Conservation (phyloP, 257 asterid genomes). For the Fraxinus cuspidata region DNA sequence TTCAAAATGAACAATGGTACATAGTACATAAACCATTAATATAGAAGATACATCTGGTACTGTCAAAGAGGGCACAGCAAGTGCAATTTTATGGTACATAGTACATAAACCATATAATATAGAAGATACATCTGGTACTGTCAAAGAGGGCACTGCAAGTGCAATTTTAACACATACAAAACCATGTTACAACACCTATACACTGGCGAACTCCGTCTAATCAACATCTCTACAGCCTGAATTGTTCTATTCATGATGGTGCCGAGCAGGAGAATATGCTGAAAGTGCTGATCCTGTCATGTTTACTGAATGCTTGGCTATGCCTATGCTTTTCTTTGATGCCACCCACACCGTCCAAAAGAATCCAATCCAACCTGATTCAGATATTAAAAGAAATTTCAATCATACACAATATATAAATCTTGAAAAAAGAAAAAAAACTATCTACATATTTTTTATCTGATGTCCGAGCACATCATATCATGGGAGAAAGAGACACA, state of each 20-base stretch:
- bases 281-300: conserved; percentile 67
- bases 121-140: background rate
- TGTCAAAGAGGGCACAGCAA: background rate
- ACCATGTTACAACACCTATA: conserved; percentile 6
- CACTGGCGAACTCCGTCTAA: background rate
- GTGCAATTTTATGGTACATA: too few species aligned
- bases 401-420: too few species aligned
- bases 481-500: background rate
- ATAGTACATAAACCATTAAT: too few species aligned
- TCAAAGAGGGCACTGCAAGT: background rate
- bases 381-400: background rate
- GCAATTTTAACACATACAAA: background rate
- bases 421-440: too few species aligned
- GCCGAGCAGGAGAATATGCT: conserved; percentile 50
- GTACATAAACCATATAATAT: too few species aligned
- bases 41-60: background rate
- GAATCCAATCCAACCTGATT: conserved; percentile 85
- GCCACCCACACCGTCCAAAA: conserved; percentile 60
- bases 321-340: conserved; percentile 43
- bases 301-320: conserved; percentile 58
- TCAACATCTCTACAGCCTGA: conserved; percentile 22
- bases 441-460: too few species aligned
- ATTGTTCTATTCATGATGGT: conserved; percentile 15
- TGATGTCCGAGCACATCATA: too few species aligned
- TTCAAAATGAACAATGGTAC: too few species aligned